Base-by-base conservation (phyloP, 805 yeast genomes). In the Metschnikowia lochheadii region DNA sequence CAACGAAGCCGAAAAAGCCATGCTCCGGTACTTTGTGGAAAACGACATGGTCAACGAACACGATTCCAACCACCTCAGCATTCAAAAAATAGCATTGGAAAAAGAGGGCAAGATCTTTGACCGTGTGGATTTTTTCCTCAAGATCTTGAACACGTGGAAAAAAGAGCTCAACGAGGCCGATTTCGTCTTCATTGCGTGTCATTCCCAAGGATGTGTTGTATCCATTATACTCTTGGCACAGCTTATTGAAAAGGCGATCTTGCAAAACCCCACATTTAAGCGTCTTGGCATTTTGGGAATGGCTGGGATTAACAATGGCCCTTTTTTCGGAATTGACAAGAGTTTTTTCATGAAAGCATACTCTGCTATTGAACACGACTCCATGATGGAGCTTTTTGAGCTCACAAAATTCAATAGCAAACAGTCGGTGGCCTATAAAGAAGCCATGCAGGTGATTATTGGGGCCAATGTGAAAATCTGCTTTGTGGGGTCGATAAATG, bases 241-340 rank as follows among this genome's bases (percentile, higher is more conserved):
- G 56, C 73, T 92, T 39, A 78, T 92, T 11, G 85, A 81, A 65
- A 66, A 56, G 67, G 94, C 64, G 21, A 72, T 64, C 40, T 70
- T 61, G 60, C 70, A 61, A 68, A 75, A 56, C 62, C 70, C 77
- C 0, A 62, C 62, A 18, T 49, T 49, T 15, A 73, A 81, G 63
- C 70, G 79, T 20, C 76, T 91, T 13, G 89, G 94, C 0, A 71
- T 92, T 17, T 69, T 92, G 45, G 92, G 92, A 3, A 92, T 92
- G 99, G 98, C 98, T 0, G 98, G 98, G 1, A 82, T 91, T 21
- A 89, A 90, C 59, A 82, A 89, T 63, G 99, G 99, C 0, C 99
- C 99, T 2, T 87, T 89, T 63, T 89, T 83, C 57, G 97, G 97
- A 0, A 81, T 82, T 59, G 98, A 94, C 63, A 90, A 89, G 64